A percentile compares a stretch with the other conserved stretches of the same genome.
These are phyloP conservation scores for Brassica hybrid DNA, from an alignment of 441 rosid genomes.

Conservation along the genomic window DNA sequence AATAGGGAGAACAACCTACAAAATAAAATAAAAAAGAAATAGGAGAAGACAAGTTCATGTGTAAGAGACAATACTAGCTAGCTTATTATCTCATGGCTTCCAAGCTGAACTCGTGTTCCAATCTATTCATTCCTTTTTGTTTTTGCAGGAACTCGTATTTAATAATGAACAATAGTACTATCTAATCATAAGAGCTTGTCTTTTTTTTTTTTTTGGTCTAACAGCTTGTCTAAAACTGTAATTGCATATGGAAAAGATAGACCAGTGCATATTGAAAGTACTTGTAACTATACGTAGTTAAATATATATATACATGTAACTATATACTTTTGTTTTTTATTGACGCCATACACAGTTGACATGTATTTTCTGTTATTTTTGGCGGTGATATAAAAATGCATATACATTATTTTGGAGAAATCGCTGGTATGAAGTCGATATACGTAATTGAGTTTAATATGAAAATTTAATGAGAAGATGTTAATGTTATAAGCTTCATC, in stretches of 20 bases:
- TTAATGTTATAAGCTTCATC: constrained; percentile 36
- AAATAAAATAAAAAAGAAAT: not conserved
- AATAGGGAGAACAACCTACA: not conserved
- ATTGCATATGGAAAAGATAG: not conserved
- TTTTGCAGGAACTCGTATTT: constrained; percentile 6
- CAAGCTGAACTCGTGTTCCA: constrained; percentile 40
- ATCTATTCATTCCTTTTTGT: not conserved
- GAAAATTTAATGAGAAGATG: constrained; percentile 2
- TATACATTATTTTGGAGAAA: not conserved
- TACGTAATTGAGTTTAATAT: not conserved
- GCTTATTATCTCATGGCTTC: constrained; percentile 32
- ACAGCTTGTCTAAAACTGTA: too few relatives aligned
- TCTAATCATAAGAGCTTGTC: too few relatives aligned
- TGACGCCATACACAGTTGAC: not conserved
- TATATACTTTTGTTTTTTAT: not conserved
- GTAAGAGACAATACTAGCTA: constrained; percentile 29
- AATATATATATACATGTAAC: not conserved
- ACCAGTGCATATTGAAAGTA: not conserved
- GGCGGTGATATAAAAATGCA: constrained; percentile 35
- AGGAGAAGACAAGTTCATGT: constrained; percentile 41
- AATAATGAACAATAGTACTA: constrained; percentile 16
- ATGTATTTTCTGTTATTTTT: not conserved
- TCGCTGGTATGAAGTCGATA: constrained; percentile 41
- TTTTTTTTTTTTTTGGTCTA: too few relatives aligned
- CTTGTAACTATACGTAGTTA: not conserved